Evolutionary conservation across 1,284 basidiomycete genomes (phyloP), one percentile per base, ranked within the genome.

Genomic region (Tylopilus sp.): DNA sequence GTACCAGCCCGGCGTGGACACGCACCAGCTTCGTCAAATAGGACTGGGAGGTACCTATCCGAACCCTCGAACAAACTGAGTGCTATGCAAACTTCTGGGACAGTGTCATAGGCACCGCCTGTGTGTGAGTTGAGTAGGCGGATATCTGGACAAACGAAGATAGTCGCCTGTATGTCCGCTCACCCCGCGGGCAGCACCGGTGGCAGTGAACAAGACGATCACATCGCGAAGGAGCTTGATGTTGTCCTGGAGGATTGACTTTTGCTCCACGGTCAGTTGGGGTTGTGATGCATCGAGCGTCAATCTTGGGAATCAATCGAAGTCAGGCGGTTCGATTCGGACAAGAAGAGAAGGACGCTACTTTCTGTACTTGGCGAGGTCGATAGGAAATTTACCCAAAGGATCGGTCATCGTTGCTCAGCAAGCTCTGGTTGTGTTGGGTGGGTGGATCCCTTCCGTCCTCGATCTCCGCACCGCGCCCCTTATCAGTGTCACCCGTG

Each of bases 81-180:
- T 41, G 90, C 71, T 53, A 91, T 79, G 65, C 79, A 82, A 33
- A 90, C 84, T 69, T 92, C 89, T 0, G 87, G 88, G 10, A 89
- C 85, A 28, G 89, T 92, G 66, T 92, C 89, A 62, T 81, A 92
- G 4, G 90, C 86, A 60, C 89, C 89, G 58, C 86, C 86, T 82
- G 53, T 4, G 41, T 7, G 36, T 39, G 21, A 12, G 42, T 21
- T 60, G 41, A 54, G 51, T 34, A 38, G 25, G 41, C 9, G 37
- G 34, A 37, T 16, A 39, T 26, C 18, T 30, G 4, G 40, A 46
- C 50, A 37, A 9, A 23, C 21, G 6, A 26, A 31, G 19, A 44
- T 16, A 9, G 46, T 50, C 21, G 81, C 84, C 84, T 58, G 89
- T 90, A 67, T 92, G 89, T 26, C 89, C 89, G 57, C 86, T 88